Evolutionary conservation across 257 asterid genomes (phyloP).

Genomic region (Solanum sejunctum): DNA sequence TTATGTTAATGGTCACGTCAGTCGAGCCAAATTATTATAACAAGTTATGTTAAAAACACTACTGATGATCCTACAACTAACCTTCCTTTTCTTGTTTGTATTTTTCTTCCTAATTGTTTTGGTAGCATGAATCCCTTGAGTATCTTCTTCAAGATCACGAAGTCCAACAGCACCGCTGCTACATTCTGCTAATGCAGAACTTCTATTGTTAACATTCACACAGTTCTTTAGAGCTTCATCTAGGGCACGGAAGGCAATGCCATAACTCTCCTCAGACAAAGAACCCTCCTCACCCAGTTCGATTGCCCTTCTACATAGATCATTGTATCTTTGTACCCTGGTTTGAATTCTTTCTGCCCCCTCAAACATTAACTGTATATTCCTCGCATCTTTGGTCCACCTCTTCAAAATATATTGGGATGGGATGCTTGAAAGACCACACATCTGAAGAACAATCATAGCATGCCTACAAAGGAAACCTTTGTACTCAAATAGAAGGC

Average conservation of each 20-base stretch:
- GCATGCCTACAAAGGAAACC: constrained; percentile 95
- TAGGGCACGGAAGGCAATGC: constrained; percentile 62
- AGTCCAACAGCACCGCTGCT: constrained; percentile 40
- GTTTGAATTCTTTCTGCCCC: constrained; percentile 56
- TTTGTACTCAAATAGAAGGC: constrained; percentile 80
- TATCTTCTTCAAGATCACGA: constrained; percentile 55
- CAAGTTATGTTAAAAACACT: constrained; percentile 1
- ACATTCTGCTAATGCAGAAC: constrained; percentile 27
- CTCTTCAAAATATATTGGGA: constrained; percentile 70
- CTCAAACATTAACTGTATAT: constrained; percentile 25
- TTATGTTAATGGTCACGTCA: background rate
- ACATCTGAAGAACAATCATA: constrained; percentile 88
- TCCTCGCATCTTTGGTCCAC: constrained; percentile 95
- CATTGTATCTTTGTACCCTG: constrained; percentile 85
- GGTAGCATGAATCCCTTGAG: constrained; percentile 25
- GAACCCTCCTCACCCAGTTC: constrained; percentile 90
- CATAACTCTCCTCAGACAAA: constrained; percentile 56
- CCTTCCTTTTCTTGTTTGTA: constrained; percentile 79
- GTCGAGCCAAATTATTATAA: background rate
- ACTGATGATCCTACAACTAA: constrained; percentile 9
- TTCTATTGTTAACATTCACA: constrained; percentile 65
- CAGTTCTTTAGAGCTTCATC: constrained; percentile 78
- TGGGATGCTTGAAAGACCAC: constrained; percentile 88
- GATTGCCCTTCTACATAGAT: constrained; percentile 79
- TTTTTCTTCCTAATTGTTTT: constrained; percentile 56